Conservation (phyloP, 2,329 filamentous ascomycete species). For the Alternaria incomplexa region DNA sequence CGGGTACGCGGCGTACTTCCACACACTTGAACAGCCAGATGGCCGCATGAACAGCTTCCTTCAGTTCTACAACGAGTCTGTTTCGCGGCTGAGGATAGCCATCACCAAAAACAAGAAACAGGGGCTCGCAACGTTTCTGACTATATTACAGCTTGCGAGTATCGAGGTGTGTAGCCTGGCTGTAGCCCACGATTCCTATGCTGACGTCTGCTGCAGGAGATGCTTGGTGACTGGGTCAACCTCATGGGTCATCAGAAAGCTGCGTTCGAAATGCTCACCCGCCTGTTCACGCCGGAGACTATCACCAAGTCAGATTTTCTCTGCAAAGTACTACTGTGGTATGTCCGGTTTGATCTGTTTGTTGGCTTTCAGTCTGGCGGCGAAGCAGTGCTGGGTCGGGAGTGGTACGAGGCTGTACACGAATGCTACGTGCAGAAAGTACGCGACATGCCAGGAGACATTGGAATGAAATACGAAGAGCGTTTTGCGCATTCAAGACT, state of each 20-base stretch:
- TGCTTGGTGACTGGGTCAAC: slow-evolving; percentile 93
- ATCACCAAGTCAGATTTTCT: slow-evolving; percentile 73
- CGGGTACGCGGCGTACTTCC: slow-evolving; percentile 87
- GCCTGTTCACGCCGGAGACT: slow-evolving; percentile 77
- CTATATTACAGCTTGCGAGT: slow-evolving; percentile 88
- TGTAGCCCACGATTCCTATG: neutral
- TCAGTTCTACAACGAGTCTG: slow-evolving; percentile 87
- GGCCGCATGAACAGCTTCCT: slow-evolving; percentile 83
- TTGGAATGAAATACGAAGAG: slow-evolving; percentile 71
- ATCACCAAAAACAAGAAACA: slow-evolving; percentile 74
- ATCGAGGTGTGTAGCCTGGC: slow-evolving; percentile 73
- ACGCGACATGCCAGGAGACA: slow-evolving; percentile 64
- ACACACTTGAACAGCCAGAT: slow-evolving; percentile 71
- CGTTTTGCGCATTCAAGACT: slow-evolving; percentile 71
- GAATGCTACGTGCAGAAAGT: slow-evolving; percentile 68
- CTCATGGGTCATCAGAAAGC: slow-evolving; percentile 91
- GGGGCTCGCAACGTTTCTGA: slow-evolving; percentile 76
- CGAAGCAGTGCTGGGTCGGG: slow-evolving; percentile 72
- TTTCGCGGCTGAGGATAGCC: slow-evolving; percentile 74
- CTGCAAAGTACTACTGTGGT: slow-evolving; percentile 84
- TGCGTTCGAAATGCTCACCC: slow-evolving; percentile 78
- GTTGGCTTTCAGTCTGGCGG: slow-evolving; percentile 82
- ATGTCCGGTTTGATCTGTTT: slow-evolving; percentile 84
- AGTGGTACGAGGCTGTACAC: slow-evolving; percentile 76
- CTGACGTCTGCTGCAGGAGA: slow-evolving; percentile 67